Base-by-base conservation (phyloP, 305 asterid genomes). In the Salvia sclarea region DNA sequence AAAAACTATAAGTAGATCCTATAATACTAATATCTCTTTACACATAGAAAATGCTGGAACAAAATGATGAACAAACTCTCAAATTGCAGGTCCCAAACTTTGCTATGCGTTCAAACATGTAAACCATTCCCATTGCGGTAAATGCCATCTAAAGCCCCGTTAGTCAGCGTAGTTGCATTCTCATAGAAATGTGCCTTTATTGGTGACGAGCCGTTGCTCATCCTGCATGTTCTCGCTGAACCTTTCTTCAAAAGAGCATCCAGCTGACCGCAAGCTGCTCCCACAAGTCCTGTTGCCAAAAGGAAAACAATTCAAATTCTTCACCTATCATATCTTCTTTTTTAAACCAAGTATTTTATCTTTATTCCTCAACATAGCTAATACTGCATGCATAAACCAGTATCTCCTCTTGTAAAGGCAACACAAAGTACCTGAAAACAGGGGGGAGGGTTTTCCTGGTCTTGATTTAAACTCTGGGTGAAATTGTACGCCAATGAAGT, bases 401-500 rank as follows among this genome's bases (percentile, higher is more conserved):
- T n/a, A n/a, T n/a, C n/a, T n/a, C n/a, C n/a, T n/a, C n/a, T n/a
- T n/a, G n/a, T n/a, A 16, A 69, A 43, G 35, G 66, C 66, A 38
- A 30, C 8, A 14, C 13, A 33, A 66, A 31, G 22, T 81, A 92
- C 98, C 98, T 75, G 85, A 71, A 79, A 92, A 90, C 43, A 87
- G 80, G 48, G 94, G 82, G 13, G 94, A 92, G 61, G 98, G 98
- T 54, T 79, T 88, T 76, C 94, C 95, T 7, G 95, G 98, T 80
- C 98, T 83, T 68, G 97, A 90, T 83, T 86, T 90, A 38, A 88
- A 92, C 74, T 92, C 98, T 0, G 98, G 98, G 75, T 90, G 97
- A 79, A 92, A 92, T 67, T 92, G 98, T 59, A 81, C 97, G 2
- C 95, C 98, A 3, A 92, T 61, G 55, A 90, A 90, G 79, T 82